These are phyloP conservation scores for Phialemonium atrogriseum DNA, from an alignment of 2,329 filamentous ascomycete species.

Conservation along the genomic window DNA sequence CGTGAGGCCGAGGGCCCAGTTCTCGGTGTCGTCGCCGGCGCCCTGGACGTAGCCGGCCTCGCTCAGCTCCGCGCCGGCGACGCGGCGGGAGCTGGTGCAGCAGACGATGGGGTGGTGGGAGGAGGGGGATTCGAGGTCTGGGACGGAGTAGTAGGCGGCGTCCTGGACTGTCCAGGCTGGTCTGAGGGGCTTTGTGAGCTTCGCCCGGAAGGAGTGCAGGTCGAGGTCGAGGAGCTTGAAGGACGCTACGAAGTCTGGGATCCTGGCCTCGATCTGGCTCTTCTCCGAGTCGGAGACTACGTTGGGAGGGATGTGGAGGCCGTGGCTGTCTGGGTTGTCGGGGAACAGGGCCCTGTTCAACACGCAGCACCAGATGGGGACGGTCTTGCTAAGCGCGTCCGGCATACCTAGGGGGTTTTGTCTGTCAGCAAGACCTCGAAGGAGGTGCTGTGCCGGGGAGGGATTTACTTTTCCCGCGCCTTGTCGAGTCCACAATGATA, in stretches of 20 bases:
- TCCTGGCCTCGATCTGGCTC: conserved; percentile 61
- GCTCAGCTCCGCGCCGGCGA: conserved; percentile 56
- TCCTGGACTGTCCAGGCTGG: conserved; percentile 71
- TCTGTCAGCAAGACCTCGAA: not conserved
- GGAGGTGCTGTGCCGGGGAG: not conserved
- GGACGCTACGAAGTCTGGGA: conserved; percentile 46
- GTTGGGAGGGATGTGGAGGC: conserved; percentile 62
- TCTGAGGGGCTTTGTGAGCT: conserved; percentile 62
- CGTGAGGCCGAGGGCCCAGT: conserved; percentile 79
- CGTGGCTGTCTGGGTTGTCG: conserved; percentile 30
- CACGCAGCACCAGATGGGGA: conserved; percentile 89
- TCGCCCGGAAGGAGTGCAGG: conserved; percentile 40
- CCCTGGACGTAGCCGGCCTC: conserved; percentile 78
- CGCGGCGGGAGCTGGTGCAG: conserved; percentile 73
- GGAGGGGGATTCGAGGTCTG: not conserved
- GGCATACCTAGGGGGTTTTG: conserved; percentile 58
- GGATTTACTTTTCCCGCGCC: conserved; percentile 70
- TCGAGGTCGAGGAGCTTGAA: conserved; percentile 52
- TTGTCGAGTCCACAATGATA: conserved; percentile 87
- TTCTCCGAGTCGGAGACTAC: conserved; percentile 69
- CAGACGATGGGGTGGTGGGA: conserved; percentile 60
- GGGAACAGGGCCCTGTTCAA: conserved; percentile 76
- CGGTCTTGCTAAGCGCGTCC: conserved; percentile 86
- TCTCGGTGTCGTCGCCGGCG: conserved; percentile 89
- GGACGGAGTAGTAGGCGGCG: conserved; percentile 8